Evolutionary conservation across 169 alveolate species (phyloP).

Genomic region (Eimeria maxima): DNA sequence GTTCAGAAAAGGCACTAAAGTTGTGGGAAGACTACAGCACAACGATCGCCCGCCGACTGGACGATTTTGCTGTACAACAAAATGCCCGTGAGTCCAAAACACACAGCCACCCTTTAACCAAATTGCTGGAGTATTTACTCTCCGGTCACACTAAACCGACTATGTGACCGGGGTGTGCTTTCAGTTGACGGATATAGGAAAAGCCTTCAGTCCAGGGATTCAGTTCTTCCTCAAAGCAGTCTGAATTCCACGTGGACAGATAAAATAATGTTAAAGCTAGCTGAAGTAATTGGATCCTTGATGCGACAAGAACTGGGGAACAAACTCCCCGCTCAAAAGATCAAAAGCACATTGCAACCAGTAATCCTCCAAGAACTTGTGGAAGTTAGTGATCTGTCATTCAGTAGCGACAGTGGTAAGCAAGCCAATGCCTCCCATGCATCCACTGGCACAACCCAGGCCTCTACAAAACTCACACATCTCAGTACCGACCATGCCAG

Average conservation of each 20-base stretch:
- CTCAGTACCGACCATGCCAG: not conserved
- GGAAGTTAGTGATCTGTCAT: slow-evolving; percentile 30
- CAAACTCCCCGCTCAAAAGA: not conserved
- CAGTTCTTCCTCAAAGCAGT: slow-evolving; percentile 40
- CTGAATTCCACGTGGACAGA: slow-evolving; percentile 58
- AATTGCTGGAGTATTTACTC: not conserved
- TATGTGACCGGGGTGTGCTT: not conserved
- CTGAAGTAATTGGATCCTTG: slow-evolving; percentile 55
- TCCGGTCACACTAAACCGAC: not conserved
- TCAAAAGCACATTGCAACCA: slow-evolving; percentile 54
- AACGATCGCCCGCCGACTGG: slow-evolving; percentile 38
- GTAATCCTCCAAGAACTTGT: slow-evolving; percentile 57
- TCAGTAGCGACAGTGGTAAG: slow-evolving; percentile 55
- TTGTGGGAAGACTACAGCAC: slow-evolving; percentile 74
- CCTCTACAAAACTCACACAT: not conserved
- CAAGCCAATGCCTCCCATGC: not conserved
- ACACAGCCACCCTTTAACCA: not conserved
- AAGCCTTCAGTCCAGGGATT: slow-evolving; percentile 28
- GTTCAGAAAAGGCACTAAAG: slow-evolving; percentile 40
- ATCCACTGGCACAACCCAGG: not conserved
- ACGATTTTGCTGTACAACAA: slow-evolving; percentile 56
- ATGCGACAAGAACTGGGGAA: slow-evolving; percentile 36
- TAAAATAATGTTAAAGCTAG: not conserved
- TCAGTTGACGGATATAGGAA: slow-evolving; percentile 60
- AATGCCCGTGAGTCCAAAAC: slow-evolving; percentile 17